Conservation (phyloP, 2,329 filamentous ascomycete species). For the Juglanconis oblonga region DNA sequence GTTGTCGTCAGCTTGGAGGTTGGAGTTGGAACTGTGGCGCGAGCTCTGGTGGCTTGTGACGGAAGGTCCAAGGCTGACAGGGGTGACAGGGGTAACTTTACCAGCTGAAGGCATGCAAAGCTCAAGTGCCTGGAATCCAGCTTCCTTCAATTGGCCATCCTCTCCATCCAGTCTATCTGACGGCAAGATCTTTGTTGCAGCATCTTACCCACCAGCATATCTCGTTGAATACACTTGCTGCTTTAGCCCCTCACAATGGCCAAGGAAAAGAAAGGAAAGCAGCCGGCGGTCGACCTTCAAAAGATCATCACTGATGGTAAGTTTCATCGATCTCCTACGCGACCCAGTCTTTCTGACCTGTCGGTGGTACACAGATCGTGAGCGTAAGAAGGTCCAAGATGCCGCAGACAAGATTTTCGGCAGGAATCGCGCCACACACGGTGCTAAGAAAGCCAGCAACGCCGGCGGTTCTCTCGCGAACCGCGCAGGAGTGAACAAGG, state of each 20-base stretch:
- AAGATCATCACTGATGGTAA: slow-evolving; percentile 54
- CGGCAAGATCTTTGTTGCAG: neutral
- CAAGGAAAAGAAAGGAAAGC: slow-evolving; percentile 20
- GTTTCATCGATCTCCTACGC: slow-evolving; percentile 8
- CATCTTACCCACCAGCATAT: no score
- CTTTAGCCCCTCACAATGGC: slow-evolving; percentile 20
- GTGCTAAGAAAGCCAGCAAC: slow-evolving; percentile 45
- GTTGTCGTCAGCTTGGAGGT: neutral
- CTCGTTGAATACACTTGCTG: neutral
- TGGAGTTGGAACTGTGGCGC: slow-evolving; percentile 6
- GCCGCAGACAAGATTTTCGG: slow-evolving; percentile 73
- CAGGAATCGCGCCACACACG: slow-evolving; percentile 51
- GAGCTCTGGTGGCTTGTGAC: slow-evolving; percentile 6
- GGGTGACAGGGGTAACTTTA: neutral
- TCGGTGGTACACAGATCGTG: slow-evolving; percentile 46
- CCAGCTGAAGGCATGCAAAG: neutral
- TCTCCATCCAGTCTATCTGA: neutral
- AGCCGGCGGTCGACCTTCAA: slow-evolving; percentile 49
- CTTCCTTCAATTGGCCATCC: neutral
- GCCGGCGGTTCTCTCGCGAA: slow-evolving; percentile 62
- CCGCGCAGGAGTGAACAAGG: slow-evolving; percentile 72
- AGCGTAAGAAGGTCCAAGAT: slow-evolving; percentile 68
- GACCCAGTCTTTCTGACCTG: neutral
- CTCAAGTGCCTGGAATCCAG: neutral
- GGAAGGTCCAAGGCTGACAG: neutral